Conservation (phyloP, 805 yeast species). For the Spathaspora girioi region DNA sequence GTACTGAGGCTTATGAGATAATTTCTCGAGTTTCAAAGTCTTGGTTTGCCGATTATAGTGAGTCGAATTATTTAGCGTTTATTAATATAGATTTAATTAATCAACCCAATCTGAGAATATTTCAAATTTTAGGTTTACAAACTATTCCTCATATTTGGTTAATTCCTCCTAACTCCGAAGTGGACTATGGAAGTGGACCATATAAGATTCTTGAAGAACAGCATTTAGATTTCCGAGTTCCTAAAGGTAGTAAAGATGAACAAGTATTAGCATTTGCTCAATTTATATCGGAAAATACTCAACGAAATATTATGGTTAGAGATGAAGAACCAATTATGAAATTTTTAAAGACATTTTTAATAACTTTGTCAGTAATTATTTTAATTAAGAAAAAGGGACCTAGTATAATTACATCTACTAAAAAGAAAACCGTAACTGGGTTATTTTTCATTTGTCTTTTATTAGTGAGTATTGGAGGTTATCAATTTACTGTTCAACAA, state of each 20-base stretch:
- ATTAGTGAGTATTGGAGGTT: constrained; percentile 53
- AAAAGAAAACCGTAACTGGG: constrained; percentile 15
- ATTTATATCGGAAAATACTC: constrained; percentile 46
- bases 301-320: constrained; percentile 39
- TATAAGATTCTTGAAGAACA: constrained; percentile 22
- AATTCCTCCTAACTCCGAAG: constrained; percentile 45
- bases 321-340: constrained; percentile 36
- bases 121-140: constrained; percentile 38
- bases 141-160: constrained; percentile 69
- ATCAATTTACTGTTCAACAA: constrained; percentile 58
- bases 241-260: constrained; percentile 26
- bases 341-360: constrained; percentile 44
- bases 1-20: constrained; percentile 33
- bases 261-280: constrained; percentile 50
- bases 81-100: constrained; percentile 46
- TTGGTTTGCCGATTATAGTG: constrained; percentile 43
- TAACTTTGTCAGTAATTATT: constrained; percentile 43
- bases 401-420: constrained; percentile 13
- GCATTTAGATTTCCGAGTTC: constrained; percentile 34
- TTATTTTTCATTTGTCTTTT: constrained; percentile 24
- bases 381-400: constrained; percentile 48
- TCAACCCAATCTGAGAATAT: constrained; percentile 36
- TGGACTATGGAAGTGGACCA: constrained; percentile 12
- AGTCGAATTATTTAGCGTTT: constrained; percentile 40
- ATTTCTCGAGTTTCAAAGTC: constrained; percentile 39